Evolutionary conservation across 805 yeast species (phyloP), one percentile per base, ranked within the genome.

Genomic region (Candida boleticola): DNA sequence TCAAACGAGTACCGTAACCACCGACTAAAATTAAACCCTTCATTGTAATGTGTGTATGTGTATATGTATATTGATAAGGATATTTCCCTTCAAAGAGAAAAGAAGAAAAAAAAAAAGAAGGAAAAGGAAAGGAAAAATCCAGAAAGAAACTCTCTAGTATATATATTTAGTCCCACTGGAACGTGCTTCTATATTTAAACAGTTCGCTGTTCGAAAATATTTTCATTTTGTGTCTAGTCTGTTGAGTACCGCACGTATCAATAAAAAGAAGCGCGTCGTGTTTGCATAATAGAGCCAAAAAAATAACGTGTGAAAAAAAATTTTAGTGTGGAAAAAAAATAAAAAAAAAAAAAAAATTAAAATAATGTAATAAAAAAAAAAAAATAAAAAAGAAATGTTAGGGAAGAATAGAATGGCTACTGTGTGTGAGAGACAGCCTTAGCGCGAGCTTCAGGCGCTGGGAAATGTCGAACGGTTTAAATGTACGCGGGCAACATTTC

Each of bases 1-100:
- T 90, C 77, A 93, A 85, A 77, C 99, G 93, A 63, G 99, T 93
- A 79, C 99, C 99, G 78, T 90, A 93, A 72, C 99, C 99, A 66
- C 99, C 99, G 59, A 92, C 98, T 68, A 92, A 83, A 79, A 92
- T 92, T 71, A 92, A 82, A 66, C 96, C 97, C 78, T 89, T 89
- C 97, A 89, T 89, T 52, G 31, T 66, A 36, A 34, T 37, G 18
- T 40, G 35, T 11, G 29, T 38, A 16, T 30, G 17, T 39, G 25
- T 36, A 26, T 38, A 32, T 20, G 17, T 35, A 19, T 9, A n/a
- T n/a, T n/a, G n/a, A 10, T 18, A 41, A 31, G 22, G 19, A 41
- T 23, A 23, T 14, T 39, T 23, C 19, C 26, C 27, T 37, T 36
- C 47, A 32, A 39, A 42, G 49, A 40, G 27, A 29, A 31, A 41